Conservation (phyloP, 768 basidiomycete species). For the Antrodiella citrinella region DNA sequence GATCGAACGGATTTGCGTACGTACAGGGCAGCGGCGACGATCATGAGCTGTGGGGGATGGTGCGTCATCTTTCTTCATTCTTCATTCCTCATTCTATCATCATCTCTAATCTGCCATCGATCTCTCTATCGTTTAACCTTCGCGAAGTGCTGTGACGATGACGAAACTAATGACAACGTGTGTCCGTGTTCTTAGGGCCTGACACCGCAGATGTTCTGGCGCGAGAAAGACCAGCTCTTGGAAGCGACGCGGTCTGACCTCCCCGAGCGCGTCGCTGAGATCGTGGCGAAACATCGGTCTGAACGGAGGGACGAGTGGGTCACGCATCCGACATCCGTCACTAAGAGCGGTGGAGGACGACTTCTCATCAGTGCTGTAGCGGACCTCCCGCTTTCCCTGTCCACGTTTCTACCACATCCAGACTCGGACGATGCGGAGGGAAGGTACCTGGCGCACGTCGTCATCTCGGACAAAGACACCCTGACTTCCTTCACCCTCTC, state of each 20-base stretch:
- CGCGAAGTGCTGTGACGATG: too few relatives aligned
- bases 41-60: slow-evolving; percentile 85
- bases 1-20: slow-evolving; percentile 68
- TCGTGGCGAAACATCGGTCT: slow-evolving; percentile 11
- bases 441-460: slow-evolving; percentile 20
- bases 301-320: slow-evolving; percentile 8
- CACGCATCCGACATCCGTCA: slow-evolving; percentile 23
- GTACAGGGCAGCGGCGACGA: slow-evolving; percentile 95
- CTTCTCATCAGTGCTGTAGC: slow-evolving; percentile 32
- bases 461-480: slow-evolving; percentile 21
- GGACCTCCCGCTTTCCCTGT: slow-evolving; percentile 11
- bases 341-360: slow-evolving; percentile 27
- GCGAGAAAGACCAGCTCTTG: slow-evolving; percentile 41
- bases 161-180: background rate
- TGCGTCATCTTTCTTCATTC: slow-evolving; percentile 23
- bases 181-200: slow-evolving; percentile 65
- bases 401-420: too few relatives aligned
- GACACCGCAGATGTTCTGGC: slow-evolving; percentile 69
- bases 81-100: too few relatives aligned
- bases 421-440: background rate
- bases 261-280: slow-evolving; percentile 30
- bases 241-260: slow-evolving; percentile 39
- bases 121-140: too few relatives aligned
- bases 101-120: slow-evolving; percentile 1
- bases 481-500: too few relatives aligned